Percentiles rank a stretch among this genome's conserved stretches.
Conservation (phyloP, 352 stramenopile species). For the Globisporangium cylindrosporum region DNA sequence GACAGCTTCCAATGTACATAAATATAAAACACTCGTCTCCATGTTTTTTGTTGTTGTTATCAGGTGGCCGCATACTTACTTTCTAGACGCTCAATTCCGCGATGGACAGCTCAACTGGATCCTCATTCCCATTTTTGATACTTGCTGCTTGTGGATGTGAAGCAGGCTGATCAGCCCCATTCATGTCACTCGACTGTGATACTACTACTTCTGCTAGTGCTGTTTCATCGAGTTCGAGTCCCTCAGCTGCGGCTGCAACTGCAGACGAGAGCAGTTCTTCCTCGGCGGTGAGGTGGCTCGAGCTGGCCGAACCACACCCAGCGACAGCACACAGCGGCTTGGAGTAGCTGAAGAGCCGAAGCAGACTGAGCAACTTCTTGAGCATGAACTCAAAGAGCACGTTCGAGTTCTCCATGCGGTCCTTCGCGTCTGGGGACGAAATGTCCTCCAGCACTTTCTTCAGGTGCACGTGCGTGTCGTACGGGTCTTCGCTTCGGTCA, state of each 20-base stretch:
- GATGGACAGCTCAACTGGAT: not conserved
- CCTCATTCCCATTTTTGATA: constrained; percentile 3
- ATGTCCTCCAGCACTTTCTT: constrained; percentile 57
- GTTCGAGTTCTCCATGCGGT: constrained; percentile 76
- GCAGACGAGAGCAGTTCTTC: constrained; percentile 6
- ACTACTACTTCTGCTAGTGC: not conserved
- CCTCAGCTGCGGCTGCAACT: not conserved
- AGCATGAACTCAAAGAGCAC: constrained; percentile 80
- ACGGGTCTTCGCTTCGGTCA: constrained; percentile 51
- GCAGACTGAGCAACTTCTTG: constrained; percentile 63
- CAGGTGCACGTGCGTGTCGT: constrained; percentile 71
- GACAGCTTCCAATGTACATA: constrained; percentile 4
- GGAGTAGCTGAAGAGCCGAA: constrained; percentile 76
- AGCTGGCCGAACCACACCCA: not conserved
- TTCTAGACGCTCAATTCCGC: not conserved
- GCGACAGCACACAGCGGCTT: constrained; percentile 28
- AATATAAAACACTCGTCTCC: not conserved
- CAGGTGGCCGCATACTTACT: not conserved
- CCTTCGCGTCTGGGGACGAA: constrained; percentile 60
- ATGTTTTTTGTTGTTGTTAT: not conserved
- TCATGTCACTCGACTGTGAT: not conserved
- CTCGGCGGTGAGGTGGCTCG: not conserved
- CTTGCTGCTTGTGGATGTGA: not conserved
- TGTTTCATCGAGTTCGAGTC: not conserved
- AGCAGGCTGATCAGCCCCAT: not conserved